A percentile compares a stretch with the other conserved stretches of the same genome.
Conservation (phyloP, 169 alveolate genomes). For the Eimeria acervulina region DNA sequence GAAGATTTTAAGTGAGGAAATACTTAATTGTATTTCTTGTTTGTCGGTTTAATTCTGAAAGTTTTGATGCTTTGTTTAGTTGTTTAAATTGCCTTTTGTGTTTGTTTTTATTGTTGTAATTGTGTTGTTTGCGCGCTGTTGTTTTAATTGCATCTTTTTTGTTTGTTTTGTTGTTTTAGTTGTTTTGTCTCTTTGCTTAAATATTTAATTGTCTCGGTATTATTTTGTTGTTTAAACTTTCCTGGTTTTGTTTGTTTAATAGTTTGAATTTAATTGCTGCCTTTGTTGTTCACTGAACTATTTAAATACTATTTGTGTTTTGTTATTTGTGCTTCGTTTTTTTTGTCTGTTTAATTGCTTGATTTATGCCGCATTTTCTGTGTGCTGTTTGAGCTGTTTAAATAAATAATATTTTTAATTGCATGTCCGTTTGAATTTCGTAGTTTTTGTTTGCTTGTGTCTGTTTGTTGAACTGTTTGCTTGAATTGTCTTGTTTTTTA, state of each 20-base stretch:
- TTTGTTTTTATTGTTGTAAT: too few species aligned
- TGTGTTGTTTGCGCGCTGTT: too few species aligned
- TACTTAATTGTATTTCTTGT: neutral
- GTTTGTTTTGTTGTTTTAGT: too few species aligned
- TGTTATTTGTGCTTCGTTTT: neutral
- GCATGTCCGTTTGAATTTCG: neutral
- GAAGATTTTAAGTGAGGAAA: constrained; percentile 76
- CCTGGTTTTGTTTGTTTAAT: too few species aligned
- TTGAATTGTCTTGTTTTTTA: neutral
- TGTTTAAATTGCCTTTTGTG: too few species aligned
- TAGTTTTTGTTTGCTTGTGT: neutral
- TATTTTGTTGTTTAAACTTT: too few species aligned
- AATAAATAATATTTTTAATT: too few species aligned
- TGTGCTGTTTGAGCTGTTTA: neutral
- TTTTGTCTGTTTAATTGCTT: neutral
- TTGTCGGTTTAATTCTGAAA: neutral
- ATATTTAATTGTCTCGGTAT: too few species aligned
- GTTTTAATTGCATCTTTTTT: too few species aligned
- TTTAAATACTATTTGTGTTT: neutral
- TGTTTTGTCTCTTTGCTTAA: too few species aligned
- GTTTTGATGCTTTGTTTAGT: too few species aligned
- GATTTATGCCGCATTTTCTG: neutral
- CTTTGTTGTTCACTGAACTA: too few species aligned
- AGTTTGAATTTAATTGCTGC: neutral
- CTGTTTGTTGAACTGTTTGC: neutral